A percentile compares a stretch with the other conserved stretches of the same genome.
phyloP scores from a whole-genome alignment of 1,139 yeast species.

The Candida glucosophila region DNA sequence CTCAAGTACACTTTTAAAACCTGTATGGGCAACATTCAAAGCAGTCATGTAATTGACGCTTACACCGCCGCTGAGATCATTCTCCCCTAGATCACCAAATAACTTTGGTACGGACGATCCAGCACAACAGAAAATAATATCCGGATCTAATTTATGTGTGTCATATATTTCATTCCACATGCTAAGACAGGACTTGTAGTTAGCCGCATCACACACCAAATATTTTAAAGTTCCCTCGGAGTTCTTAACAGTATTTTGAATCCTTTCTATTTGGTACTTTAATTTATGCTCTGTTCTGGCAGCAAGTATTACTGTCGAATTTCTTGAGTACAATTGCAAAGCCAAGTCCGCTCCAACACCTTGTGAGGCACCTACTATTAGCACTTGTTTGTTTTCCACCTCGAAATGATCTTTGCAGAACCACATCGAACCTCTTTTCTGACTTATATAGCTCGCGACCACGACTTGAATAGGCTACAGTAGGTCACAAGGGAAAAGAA shows the following conservation, averaged over 20 bases:
- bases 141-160: constrained; percentile 40
- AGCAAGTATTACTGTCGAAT: constrained; percentile 63
- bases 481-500: no score
- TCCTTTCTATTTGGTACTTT: constrained; percentile 34
- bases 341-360: constrained; percentile 88
- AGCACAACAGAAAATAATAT: constrained; percentile 76
- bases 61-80: constrained; percentile 55
- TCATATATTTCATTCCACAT: constrained; percentile 22
- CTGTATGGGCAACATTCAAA: constrained; percentile 58
- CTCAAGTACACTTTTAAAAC: constrained; percentile 30
- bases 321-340: constrained; percentile 39
- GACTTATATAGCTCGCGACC: no score
- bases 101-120: constrained; percentile 80
- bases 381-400: constrained; percentile 46
- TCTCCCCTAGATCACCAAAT: constrained; percentile 55
- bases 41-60: constrained; percentile 68
- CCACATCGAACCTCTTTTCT: constrained; percentile 12
- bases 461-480: no score
- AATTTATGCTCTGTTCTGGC: constrained; percentile 66
- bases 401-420: constrained; percentile 20
- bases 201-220: constrained; percentile 52
- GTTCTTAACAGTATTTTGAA: constrained; percentile 16
- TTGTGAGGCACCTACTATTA: constrained; percentile 93
- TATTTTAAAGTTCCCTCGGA: constrained; percentile 20
- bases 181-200: constrained; percentile 38